phyloP scores from a whole-genome alignment of 305 asterid species.

The Fraxinus greggii region DNA sequence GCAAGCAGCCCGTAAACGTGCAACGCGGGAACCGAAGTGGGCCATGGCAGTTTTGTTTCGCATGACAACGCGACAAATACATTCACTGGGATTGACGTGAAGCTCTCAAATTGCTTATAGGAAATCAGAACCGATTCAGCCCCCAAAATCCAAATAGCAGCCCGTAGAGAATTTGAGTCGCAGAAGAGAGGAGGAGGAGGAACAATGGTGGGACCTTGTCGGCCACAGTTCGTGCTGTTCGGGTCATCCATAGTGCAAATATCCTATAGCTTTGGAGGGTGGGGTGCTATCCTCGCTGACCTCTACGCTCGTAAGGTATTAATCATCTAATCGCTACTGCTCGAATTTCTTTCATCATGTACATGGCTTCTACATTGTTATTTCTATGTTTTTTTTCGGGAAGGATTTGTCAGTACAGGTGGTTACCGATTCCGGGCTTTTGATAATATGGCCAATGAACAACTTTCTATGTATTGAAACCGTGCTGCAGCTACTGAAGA shows the following conservation, averaged over 20 bases:
- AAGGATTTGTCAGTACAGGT: not conserved
- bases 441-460: not conserved
- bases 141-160: not conserved
- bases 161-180: not conserved
- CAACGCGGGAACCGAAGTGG: not conserved
- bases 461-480: not conserved
- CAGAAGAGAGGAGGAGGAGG: not conserved
- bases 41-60: not conserved
- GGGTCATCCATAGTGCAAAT: slow-evolving; percentile 83
- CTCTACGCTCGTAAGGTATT: slow-evolving; percentile 76
- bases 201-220: slow-evolving; percentile 68
- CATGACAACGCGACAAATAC: not conserved
- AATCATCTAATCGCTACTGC: not conserved
- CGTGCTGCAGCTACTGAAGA: not conserved
- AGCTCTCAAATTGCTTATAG: not conserved
- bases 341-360: not conserved
- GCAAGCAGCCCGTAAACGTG: not conserved
- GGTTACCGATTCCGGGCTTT: not conserved
- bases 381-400: not conserved
- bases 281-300: slow-evolving; percentile 84
- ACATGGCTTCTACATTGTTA: not conserved
- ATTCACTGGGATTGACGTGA: not conserved
- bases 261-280: slow-evolving; percentile 56
- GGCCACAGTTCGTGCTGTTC: slow-evolving; percentile 70
- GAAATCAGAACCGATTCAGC: not conserved